These are phyloP conservation scores for Phytopythium oedochilum DNA, from an alignment of 352 stramenopile genomes.

Conservation along the genomic window DNA sequence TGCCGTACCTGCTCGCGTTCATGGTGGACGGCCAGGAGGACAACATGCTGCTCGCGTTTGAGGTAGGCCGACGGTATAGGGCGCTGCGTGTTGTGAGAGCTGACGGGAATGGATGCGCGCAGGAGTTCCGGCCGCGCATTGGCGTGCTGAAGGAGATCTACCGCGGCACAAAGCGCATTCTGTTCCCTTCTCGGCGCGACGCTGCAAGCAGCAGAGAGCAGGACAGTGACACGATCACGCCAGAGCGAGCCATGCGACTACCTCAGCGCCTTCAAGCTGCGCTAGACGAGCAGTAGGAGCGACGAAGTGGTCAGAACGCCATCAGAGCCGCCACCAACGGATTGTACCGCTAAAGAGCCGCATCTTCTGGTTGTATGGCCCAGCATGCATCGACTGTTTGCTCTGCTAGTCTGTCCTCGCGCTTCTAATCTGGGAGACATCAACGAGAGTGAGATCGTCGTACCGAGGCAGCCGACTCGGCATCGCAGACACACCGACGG, in stretches of 20 bases:
- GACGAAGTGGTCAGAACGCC: neutral
- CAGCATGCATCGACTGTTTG: too few species aligned
- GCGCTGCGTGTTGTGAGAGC: neutral
- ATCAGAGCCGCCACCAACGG: neutral
- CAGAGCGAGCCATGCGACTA: constrained; percentile 31
- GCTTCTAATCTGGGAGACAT: neutral
- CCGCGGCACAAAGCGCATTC: constrained; percentile 36
- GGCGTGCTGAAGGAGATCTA: constrained; percentile 71
- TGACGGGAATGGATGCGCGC: neutral
- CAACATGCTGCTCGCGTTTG: constrained; percentile 67
- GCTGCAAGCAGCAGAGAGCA: neutral
- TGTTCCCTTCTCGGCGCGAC: constrained; percentile 43
- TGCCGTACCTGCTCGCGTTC: constrained; percentile 81
- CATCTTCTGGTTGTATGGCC: too few species aligned
- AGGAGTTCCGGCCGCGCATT: constrained; percentile 71
- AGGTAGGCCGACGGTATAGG: constrained; percentile 28
- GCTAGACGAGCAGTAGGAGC: neutral
- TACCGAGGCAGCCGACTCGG: neutral
- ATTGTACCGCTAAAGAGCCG: neutral
- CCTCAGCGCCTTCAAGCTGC: constrained; percentile 15
- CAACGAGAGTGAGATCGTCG: neutral
- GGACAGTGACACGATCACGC: neutral
- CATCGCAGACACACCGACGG: neutral
- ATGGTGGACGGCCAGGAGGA: constrained; percentile 57
- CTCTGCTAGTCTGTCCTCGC: neutral